Percentiles rank a stretch among this genome's conserved stretches.
Evolutionary conservation across 305 asterid species (phyloP).

Genomic region (Fraxinus platypoda): DNA sequence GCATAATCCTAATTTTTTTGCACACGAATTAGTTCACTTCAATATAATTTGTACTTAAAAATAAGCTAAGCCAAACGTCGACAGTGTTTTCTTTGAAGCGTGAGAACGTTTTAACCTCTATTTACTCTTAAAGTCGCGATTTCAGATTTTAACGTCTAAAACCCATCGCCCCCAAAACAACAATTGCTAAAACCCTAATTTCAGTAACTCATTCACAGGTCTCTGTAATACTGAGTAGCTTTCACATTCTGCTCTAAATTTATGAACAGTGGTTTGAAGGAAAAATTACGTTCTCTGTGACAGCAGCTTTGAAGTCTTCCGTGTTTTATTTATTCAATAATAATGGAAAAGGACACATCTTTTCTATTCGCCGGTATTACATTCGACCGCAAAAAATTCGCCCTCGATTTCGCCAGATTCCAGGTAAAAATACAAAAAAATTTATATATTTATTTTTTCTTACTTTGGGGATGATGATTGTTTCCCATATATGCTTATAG

Average conservation of each 20-base stretch:
- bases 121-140: neutral
- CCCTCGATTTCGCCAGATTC: constrained; percentile 60
- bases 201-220: neutral
- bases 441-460: neutral
- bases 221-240: neutral
- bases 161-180: neutral
- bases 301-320: neutral
- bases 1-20: too few relatives aligned
- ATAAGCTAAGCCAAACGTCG: too few relatives aligned
- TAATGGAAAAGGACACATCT: constrained; percentile 54
- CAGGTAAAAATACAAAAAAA: constrained; percentile 37
- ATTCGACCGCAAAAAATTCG: constrained; percentile 69
- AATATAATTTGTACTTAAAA: too few relatives aligned
- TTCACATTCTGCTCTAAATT: neutral
- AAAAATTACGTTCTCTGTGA: neutral
- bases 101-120: neutral
- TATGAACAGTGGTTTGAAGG: neutral
- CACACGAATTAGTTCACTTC: too few relatives aligned
- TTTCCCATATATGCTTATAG: neutral
- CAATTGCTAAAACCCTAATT: constrained; percentile 27
- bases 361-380: constrained; percentile 69
- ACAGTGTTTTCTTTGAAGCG: neutral
- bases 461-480: neutral
- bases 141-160: neutral
- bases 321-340: constrained; percentile 1